phyloP scores from a whole-genome alignment of 73 alveolate genomes.

The Paramecium biaurelia region DNA sequence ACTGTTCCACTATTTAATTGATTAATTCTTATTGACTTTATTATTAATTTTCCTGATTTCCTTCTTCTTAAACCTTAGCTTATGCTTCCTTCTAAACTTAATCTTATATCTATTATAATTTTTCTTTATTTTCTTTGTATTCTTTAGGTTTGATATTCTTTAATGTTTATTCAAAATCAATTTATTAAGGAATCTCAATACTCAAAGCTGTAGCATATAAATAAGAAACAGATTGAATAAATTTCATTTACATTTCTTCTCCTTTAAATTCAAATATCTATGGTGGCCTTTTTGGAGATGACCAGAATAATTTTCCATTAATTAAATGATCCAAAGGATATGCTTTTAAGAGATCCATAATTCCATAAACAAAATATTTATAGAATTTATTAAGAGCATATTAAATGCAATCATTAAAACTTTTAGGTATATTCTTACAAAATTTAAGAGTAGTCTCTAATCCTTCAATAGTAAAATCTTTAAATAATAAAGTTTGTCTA shows the following conservation, averaged over 20 bases:
- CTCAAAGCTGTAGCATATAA: constrained; percentile 79
- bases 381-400: constrained; percentile 81
- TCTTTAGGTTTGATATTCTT: constrained; percentile 67
- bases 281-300: constrained; percentile 94
- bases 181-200: constrained; percentile 72
- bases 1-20: constrained; percentile 65
- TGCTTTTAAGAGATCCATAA: constrained; percentile 77
- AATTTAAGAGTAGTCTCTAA: constrained; percentile 75
- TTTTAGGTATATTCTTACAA: constrained; percentile 77
- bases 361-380: constrained; percentile 76
- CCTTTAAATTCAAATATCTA: constrained; percentile 74
- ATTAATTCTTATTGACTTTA: constrained; percentile 51
- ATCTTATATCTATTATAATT: constrained; percentile 70
- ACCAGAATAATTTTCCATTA: constrained; percentile 92
- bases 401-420: constrained; percentile 83
- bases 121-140: constrained; percentile 70
- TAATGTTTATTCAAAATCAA: constrained; percentile 72
- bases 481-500: constrained; percentile 67
- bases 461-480: constrained; percentile 67
- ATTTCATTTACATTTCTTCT: constrained; percentile 74
- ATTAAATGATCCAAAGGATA: constrained; percentile 91
- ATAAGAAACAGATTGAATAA: constrained; percentile 80
- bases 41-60: constrained; percentile 56
- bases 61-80: constrained; percentile 66
- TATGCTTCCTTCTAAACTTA: constrained; percentile 71